Conservation (phyloP, 2,329 filamentous ascomycete species). For the Calonectria henricotiae region DNA sequence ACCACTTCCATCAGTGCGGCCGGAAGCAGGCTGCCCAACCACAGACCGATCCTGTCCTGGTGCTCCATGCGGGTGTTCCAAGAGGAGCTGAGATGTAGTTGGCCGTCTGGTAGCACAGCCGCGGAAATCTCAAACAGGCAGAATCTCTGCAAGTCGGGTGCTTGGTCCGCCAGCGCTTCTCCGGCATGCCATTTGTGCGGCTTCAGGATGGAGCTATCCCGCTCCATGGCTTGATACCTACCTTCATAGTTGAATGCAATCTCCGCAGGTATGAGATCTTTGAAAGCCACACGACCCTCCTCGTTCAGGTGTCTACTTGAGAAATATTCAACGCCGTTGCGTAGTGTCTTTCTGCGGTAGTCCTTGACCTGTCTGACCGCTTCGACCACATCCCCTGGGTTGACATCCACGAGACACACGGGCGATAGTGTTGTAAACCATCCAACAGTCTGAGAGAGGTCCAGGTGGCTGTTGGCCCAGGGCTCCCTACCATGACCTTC, state of each 20-base stretch:
- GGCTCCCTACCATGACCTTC: not conserved
- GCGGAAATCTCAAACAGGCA: conserved; percentile 8
- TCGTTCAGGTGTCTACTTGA: conserved; percentile 1
- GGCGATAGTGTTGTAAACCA: conserved; percentile 2
- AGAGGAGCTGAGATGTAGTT: not conserved
- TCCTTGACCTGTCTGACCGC: conserved; percentile 3
- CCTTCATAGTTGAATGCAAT: conserved; percentile 1
- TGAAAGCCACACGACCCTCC: not conserved
- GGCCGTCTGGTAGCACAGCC: conserved; percentile 1
- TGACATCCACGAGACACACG: not conserved
- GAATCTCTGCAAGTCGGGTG: not conserved
- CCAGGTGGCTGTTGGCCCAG: not conserved
- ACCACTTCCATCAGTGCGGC: not conserved
- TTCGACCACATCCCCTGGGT: not conserved
- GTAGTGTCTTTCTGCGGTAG: not conserved
- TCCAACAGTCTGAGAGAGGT: not conserved
- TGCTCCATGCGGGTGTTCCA: not conserved
- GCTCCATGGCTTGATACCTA: conserved; percentile 6
- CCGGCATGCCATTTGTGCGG: conserved; percentile 1
- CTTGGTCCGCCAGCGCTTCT: not conserved
- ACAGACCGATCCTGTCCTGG: not conserved
- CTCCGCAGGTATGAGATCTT: not conserved
- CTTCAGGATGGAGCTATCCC: conserved; percentile 4
- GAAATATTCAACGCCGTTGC: conserved; percentile 1
- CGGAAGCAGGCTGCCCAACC: not conserved